Base-by-base conservation (phyloP, 2,329 filamentous ascomycete species). In the Knoxdaviesia proteae region DNA sequence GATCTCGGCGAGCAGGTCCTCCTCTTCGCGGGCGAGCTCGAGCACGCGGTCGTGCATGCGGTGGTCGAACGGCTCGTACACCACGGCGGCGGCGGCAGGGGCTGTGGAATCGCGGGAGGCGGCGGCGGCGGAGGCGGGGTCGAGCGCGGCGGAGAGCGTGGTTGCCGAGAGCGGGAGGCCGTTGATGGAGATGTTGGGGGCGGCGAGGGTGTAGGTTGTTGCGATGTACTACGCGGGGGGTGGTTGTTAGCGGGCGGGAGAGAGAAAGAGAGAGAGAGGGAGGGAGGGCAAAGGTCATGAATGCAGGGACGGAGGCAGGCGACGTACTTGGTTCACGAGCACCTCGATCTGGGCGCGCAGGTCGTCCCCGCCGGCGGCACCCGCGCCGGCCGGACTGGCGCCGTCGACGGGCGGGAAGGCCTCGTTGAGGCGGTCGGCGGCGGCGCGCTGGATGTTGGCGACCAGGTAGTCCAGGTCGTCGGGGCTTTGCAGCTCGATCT, bases 401-500 rank as follows among this genome's bases (percentile, higher is more conserved):
- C 51, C 56, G 41, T 53, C 55, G 33, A 76, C 68, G 0, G 73
- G 72, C 30, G 81, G 81, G 44, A 87, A 74, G 41, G 73, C 74
- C 50, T 71, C 67, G 56, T 76, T 67, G 46, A 88, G 69, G 54
- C 75, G 79, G 51, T 72, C 69, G 38, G 69, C 66, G 7, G 81
- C 80, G 44, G 77, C 75, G 56, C 68, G 68, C 53, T 76, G 74
- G 48, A 83, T 72, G 53, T 82, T 82, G 49, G 68, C 61, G 51
- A 81, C 68, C 32, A 88, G 69, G 58, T 77, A 82, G 44, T 68
- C 61, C 34, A 87, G 67, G 59, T 88, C 82, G 40, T 79, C 74
- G 37, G 75, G 71, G n/a, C 71, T 69, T 61, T 87, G 81, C 42
- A 88, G 73, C 61, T 87, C 82, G 56, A 88, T 80, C 61, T 77